phyloP scores from a whole-genome alignment of 305 asterid genomes.

The Fraxinus nigra region DNA sequence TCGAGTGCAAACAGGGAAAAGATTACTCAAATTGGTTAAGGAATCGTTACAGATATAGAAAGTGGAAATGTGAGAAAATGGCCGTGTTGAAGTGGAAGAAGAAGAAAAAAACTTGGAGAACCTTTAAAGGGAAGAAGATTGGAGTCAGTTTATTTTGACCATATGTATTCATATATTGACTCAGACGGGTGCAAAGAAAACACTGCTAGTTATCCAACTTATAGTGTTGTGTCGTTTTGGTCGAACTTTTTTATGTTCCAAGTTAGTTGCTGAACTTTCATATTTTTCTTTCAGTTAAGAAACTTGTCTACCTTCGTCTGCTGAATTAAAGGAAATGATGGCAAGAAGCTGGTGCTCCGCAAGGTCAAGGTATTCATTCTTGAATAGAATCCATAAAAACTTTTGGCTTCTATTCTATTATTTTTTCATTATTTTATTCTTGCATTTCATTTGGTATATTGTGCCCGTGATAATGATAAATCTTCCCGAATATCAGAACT shows the following conservation, averaged over 20 bases:
- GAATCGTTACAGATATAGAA: constrained; percentile 51
- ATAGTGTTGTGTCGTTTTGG: neutral
- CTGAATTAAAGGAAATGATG: neutral
- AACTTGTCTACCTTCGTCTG: neutral
- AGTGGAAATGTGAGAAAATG: constrained; percentile 53
- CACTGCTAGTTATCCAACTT: neutral
- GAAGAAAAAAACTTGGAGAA: constrained; percentile 60
- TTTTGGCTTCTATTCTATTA: neutral
- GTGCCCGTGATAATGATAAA: neutral
- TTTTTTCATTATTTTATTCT: neutral
- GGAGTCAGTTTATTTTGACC: constrained; percentile 14
- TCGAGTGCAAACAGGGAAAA: constrained; percentile 70
- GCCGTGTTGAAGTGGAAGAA: constrained; percentile 67
- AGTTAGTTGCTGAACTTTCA: neutral
- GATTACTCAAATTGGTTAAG: constrained; percentile 68
- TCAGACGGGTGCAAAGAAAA: neutral
- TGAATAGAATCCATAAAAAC: neutral
- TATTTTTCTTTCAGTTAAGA: neutral
- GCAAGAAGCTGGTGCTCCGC: neutral
- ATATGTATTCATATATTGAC: neutral
- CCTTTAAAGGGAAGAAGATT: constrained; percentile 29
- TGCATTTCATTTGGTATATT: neutral
- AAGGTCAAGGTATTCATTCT: neutral
- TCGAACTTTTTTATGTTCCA: neutral
- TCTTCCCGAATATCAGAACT: neutral